Conservation (phyloP, 2,329 filamentous ascomycete species). For the Sordariomycetes sp. region DNA sequence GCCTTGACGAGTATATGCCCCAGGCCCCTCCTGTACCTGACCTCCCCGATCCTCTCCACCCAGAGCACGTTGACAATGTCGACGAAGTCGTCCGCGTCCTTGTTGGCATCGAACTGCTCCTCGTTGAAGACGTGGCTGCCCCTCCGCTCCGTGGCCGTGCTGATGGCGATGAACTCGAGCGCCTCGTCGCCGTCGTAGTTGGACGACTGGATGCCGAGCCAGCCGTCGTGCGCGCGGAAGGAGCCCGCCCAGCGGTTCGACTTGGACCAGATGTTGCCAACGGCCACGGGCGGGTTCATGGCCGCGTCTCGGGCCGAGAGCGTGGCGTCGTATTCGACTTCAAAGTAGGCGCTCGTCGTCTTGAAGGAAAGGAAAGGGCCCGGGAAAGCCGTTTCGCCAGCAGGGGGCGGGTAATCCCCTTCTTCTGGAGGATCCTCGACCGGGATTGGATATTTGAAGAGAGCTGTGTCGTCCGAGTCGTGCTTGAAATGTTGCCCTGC, state of each 20-base stretch:
- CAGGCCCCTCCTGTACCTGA: conserved; percentile 30
- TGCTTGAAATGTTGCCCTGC: conserved; percentile 27
- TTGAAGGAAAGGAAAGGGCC: conserved; percentile 29
- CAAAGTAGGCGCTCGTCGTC: conserved; percentile 27
- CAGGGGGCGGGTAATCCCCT: conserved; percentile 17
- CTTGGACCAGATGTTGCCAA: conserved; percentile 30
- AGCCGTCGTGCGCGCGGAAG: conserved; percentile 33
- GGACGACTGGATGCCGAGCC: conserved; percentile 34
- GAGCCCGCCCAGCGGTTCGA: conserved; percentile 28
- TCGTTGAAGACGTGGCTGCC: conserved; percentile 28
- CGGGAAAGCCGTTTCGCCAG: conserved; percentile 20
- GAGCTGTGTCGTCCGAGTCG: conserved; percentile 25
- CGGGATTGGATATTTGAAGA: conserved; percentile 33
- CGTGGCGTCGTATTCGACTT: conserved; percentile 28
- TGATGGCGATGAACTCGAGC: conserved; percentile 34
- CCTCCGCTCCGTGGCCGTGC: conserved; percentile 28
- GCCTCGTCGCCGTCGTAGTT: conserved; percentile 34
- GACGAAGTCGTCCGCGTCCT: conserved; percentile 29
- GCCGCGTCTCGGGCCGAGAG: conserved; percentile 21
- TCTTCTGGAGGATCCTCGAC: conserved; percentile 21
- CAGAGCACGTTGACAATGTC: conserved; percentile 37
- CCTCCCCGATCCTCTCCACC: conserved; percentile 33
- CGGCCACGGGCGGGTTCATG: conserved; percentile 27
- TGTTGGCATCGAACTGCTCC: conserved; percentile 29
- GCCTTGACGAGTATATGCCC: conserved; percentile 30